Conservation (phyloP, 1,284 basidiomycete species). For the Puccinia novopanici region DNA sequence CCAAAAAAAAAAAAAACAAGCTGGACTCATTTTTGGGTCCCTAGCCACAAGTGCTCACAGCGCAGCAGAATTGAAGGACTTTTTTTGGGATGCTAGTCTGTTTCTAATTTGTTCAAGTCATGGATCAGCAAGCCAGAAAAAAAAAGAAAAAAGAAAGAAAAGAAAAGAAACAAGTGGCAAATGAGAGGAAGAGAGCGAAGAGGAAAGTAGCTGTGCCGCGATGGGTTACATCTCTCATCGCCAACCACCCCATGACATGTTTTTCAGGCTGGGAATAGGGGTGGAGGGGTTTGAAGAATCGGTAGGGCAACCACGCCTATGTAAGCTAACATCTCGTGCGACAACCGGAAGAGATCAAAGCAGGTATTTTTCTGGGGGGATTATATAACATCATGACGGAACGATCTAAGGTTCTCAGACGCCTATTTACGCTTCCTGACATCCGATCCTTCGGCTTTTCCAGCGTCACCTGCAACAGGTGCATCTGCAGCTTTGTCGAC, state of each 20-base stretch:
- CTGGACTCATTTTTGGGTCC: no score
- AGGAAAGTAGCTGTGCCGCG: neutral
- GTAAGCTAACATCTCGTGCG: neutral
- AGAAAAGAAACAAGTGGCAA: neutral
- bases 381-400: neutral
- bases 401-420: neutral
- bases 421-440: constrained; percentile 47
- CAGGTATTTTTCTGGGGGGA: constrained; percentile 11
- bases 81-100: neutral
- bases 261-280: neutral
- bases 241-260: neutral
- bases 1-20: no score
- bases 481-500: constrained; percentile 39
- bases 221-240: neutral
- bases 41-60: no score
- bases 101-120: neutral
- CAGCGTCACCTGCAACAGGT: constrained; percentile 38
- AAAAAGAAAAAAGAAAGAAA: constrained; percentile 8
- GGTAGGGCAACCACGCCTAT: neutral
- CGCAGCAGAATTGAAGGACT: no score
- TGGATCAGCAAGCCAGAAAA: neutral
- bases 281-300: neutral
- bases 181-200: neutral
- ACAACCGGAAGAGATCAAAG: neutral
- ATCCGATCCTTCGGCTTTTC: constrained; percentile 40